phyloP scores from a whole-genome alignment of 768 basidiomycete genomes.

The Cubamyces sp. region DNA sequence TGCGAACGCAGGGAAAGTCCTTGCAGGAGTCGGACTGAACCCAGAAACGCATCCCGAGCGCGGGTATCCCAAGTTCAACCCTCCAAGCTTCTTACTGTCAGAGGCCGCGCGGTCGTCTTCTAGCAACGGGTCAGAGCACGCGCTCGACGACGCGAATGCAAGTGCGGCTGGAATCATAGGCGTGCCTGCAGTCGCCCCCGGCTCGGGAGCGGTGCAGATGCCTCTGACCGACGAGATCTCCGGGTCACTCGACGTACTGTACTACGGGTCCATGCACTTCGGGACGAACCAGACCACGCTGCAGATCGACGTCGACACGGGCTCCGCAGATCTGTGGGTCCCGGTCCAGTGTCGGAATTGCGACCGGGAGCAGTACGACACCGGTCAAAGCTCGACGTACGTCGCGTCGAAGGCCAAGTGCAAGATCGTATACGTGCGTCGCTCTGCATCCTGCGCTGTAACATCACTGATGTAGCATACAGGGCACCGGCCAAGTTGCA shows the following conservation, averaged over 20 bases:
- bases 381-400: constrained; percentile 48
- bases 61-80: constrained; percentile 30
- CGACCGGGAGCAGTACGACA: constrained; percentile 42
- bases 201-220: constrained; percentile 29
- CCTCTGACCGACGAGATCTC: constrained; percentile 46
- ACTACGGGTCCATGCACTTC: constrained; percentile 51
- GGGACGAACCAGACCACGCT: constrained; percentile 60
- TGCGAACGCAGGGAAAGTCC: constrained; percentile 30
- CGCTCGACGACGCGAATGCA: not conserved
- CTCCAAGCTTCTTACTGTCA: constrained; percentile 21
- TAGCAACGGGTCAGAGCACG: not conserved
- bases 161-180: constrained; percentile 7
- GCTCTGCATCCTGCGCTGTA: not conserved
- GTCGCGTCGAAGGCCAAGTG: constrained; percentile 37
- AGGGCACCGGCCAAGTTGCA: constrained; percentile 57
- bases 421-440: constrained; percentile 49
- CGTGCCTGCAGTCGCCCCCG: constrained; percentile 22
- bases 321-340: constrained; percentile 69
- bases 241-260: constrained; percentile 47
- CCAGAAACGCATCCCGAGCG: constrained; percentile 32
- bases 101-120: not conserved
- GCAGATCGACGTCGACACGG: constrained; percentile 68
- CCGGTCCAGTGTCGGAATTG: constrained; percentile 47
- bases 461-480: not conserved
- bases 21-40: constrained; percentile 39